Base-by-base conservation (phyloP, 768 basidiomycete species). In the Leucocoprinus leucothites region DNA sequence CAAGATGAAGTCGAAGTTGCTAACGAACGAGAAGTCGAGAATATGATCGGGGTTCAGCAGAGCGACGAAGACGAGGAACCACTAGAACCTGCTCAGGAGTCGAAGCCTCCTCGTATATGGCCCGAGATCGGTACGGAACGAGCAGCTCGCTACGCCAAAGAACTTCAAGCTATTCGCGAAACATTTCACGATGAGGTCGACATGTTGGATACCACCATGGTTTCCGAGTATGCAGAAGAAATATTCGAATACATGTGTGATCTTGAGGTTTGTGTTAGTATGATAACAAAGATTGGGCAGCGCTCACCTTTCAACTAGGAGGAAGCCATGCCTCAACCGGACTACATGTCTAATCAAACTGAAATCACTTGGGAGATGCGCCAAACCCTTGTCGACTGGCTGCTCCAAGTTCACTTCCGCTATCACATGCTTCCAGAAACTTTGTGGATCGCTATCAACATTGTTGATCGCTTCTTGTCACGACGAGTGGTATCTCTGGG, bases 341-440 rank as follows among this genome's bases (percentile, higher is more conserved):
- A 91, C 62, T 99, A 99, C 67, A 98, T 99, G 89, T 82, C 85
- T 42, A 86, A 85, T 38, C 97, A 99, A 71, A 85, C 82, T 55
- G 96, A 98, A 72, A 89, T 99, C 63, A 82, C 74, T 59, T 96
- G 95, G 95, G 70, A 79, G 18, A 98, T 97, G 94, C 91, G 97
- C 52, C 89, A 94, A 67, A 94, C 92, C 1, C 82, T 99, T 38
- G 90, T 99, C 61, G 97, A 99, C 75, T 99, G 97, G 97, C 81
- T 99, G 21, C 82, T 96, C 52, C 96, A 98, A 69, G 94, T 98
- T 31, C 97, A 99, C 76, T 77, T 98, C 58, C 88, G 94, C 25
- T 99, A 98, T 78, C 96, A 98, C 77, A 93, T 99, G 91, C 83
- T 98, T 45, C 96, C 97, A 25, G 97, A 99, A 71, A 99, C 97